Evolutionary conservation across 192 early-diverging fungal genomes (phyloP), one percentile per base, ranked within the genome.

Genomic region (Backusella mclennaniae): DNA sequence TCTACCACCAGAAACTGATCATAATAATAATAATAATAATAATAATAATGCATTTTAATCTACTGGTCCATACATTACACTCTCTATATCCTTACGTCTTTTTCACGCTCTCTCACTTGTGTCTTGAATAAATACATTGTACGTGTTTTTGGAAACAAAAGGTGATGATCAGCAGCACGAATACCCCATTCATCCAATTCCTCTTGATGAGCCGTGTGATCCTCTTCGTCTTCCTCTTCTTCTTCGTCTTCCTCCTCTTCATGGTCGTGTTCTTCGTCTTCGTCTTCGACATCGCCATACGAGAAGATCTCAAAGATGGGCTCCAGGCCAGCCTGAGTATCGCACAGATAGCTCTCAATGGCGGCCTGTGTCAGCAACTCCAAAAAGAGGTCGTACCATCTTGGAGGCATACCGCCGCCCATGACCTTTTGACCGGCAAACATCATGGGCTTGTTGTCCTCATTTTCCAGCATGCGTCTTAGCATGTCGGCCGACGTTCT

Each of bases 281-380:
- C 79, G 17, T 85, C 80, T 35, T 81, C 75, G 6, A 85, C 83
- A 73, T 88, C 85, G n/a, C 87, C 87, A 74, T 86, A 88, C 0
- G 85, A 86, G 59, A 88, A 88, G 17, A 86, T 83, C 44, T 88
- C 87, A 69, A 84, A 77, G 39, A 88, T 83, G 4, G 79, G 78
- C 7, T 86, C 85, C n/a, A 86, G 67, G 5, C 87, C 85, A 21
- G 74, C 38, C 21, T 78, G 77, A 12, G 77, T 80, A 79, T 88
- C 87, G 31, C 87, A 88, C 23, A 88, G 78, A 42, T 85, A 88
- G 19, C 82, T 76, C 72, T 88, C 85, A 31, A 88, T 85, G 3
- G 83, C 85, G 3, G 87, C 87, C 69, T 88, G 87, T 4, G 87
- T 88, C 75, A 88, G 78, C 46, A 88, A 69, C 66, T 88, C 87